Conservation (phyloP, 257 asterid species). For the Haberlea rhodopensis region DNA sequence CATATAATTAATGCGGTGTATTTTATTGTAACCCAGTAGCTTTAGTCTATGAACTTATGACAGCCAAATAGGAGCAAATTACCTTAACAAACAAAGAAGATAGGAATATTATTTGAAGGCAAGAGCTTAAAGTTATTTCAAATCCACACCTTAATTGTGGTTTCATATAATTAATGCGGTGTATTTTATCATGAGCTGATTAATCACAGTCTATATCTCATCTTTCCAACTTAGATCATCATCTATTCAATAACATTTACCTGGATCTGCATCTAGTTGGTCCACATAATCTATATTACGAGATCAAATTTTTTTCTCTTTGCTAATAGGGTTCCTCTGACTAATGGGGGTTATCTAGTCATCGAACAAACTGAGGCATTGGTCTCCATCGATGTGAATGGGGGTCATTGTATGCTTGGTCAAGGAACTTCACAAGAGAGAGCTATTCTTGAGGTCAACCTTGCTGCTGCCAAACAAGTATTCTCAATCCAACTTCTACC, state of each 20-base stretch:
- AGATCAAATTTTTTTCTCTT: slow-evolving; percentile 21
- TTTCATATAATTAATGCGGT: no score
- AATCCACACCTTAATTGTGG: no score
- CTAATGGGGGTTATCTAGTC: slow-evolving; percentile 93
- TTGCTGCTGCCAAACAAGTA: slow-evolving; percentile 95
- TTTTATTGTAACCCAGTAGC: slow-evolving; percentile 7
- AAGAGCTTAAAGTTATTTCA: slow-evolving; percentile 9
- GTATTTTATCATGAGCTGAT: slow-evolving; percentile 13
- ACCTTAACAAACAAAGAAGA: slow-evolving; percentile 12
- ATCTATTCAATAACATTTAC: slow-evolving; percentile 1
- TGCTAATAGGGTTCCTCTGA: slow-evolving; percentile 73
- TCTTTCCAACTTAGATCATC: slow-evolving; percentile 11
- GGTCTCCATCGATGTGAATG: slow-evolving; percentile 95
- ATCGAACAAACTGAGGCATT: slow-evolving; percentile 98
- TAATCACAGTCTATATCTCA: slow-evolving; percentile 1
- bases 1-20: not conserved
- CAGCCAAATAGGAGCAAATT: not conserved
- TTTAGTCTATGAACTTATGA: not conserved
- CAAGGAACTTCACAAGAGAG: slow-evolving; percentile 91
- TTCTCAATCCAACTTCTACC: slow-evolving; percentile 19
- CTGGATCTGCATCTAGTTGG: slow-evolving; percentile 11
- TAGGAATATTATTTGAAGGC: not conserved
- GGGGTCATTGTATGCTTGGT: slow-evolving; percentile 95
- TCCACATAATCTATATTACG: slow-evolving; percentile 10
- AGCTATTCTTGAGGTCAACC: slow-evolving; percentile 92